Evolutionary conservation across 352 stramenopile genomes (phyloP), one percentile per base, ranked within the genome.

Genomic region (Bremia lactucae): DNA sequence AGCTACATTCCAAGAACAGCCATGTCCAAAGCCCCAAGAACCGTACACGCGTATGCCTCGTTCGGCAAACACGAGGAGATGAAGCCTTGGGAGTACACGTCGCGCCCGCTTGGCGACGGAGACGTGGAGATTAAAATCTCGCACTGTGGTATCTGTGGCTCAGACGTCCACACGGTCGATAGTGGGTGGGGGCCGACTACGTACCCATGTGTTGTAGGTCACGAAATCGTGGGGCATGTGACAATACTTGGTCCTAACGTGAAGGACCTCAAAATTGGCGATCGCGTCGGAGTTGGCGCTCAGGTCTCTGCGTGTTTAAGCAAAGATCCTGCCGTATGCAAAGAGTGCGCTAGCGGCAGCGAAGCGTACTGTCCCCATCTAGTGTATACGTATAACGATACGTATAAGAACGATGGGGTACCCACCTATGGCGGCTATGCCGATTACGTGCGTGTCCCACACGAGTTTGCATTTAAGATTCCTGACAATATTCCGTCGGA

Each of bases 371-470:
- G 83, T 49, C 34, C 21, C 10, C 51, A 59, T 37, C 39, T 16
- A 16, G 58, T 76, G 8, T 53, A 31, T 18, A 88, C 71, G 6
- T 87, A 89, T 61, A 69, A 59, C 46, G 23, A 31, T 16, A 53
- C 45, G 34, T 68, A 63, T 31, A 40, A 48, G 23, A 46, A 35
- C n/a, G 71, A 87, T 22, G 71, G 65, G 22, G 20, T 19, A 13
- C 36, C 14, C 2, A 48, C 47, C 6, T 62, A 65, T 41, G 75
- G 77, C n/a, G 83, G 83, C 20, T 95, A 94, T 54, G 62, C 60
- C n/a, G 59, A 83, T 16, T 70, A 62, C 41, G 67, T 94, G 26
- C 77, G 80, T 21, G 55, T 87, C 2, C 24, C 65, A 29, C 44
- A 68, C 33, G 36, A 65, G 20, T 92, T 76, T 53, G 68, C 74